phyloP scores from a whole-genome alignment of 2,329 filamentous ascomycete genomes.

The Clarireedia sp. region DNA sequence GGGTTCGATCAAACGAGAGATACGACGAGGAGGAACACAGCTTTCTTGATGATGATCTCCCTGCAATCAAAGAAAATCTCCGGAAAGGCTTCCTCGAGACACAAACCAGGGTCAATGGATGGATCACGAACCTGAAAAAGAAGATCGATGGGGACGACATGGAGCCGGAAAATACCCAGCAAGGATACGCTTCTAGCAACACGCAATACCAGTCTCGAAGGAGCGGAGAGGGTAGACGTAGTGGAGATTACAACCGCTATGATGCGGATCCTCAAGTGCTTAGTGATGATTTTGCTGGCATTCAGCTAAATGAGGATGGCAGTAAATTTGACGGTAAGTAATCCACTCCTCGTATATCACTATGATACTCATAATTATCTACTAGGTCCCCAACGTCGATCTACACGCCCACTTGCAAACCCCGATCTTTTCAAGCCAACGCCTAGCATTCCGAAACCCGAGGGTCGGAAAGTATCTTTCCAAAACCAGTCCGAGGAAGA shows the following conservation, averaged over 20 bases:
- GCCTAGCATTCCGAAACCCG: conserved; percentile 35
- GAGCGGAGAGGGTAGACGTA: conserved; percentile 60
- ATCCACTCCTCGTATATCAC: neutral
- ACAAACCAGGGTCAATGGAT: conserved; percentile 84
- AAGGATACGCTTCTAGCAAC: conserved; percentile 29
- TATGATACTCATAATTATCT: conserved; percentile 20
- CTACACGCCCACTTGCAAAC: conserved; percentile 62
- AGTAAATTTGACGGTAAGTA: conserved; percentile 39
- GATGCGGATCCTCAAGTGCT: conserved; percentile 90
- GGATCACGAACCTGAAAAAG: conserved; percentile 89
- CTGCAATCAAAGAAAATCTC: conserved; percentile 85
- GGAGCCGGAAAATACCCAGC: conserved; percentile 27
- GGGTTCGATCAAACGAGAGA: conserved; percentile 43
- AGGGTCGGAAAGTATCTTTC: conserved; percentile 45
- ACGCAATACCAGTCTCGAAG: conserved; percentile 32
- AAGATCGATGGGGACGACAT: conserved; percentile 85
- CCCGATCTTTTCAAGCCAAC: conserved; percentile 72
- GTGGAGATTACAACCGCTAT: conserved; percentile 84
- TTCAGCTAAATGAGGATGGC: conserved; percentile 57
- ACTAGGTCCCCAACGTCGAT: conserved; percentile 47
- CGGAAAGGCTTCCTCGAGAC: conserved; percentile 93
- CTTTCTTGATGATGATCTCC: conserved; percentile 94
- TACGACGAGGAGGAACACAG: conserved; percentile 67
- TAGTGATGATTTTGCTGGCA: conserved; percentile 77
- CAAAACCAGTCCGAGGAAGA: conserved; percentile 62